Conservation (phyloP, 495 filamentous ascomycete genomes). For the Trichoderma reesei region DNA sequence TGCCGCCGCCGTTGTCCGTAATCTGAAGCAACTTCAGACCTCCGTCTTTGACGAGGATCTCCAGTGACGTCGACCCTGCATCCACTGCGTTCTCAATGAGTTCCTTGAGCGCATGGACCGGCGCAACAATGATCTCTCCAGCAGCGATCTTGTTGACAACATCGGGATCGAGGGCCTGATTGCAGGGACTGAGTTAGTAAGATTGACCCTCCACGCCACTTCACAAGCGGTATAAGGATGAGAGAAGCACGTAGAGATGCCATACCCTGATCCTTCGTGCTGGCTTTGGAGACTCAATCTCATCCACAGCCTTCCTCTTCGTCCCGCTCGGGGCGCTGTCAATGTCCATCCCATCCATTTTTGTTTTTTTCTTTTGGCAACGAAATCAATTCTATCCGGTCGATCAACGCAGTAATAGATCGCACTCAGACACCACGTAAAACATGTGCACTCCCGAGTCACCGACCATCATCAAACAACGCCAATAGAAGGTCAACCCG, state of each 20-base stretch:
- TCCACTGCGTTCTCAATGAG: slow-evolving; percentile 97
- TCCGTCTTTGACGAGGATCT: slow-evolving; percentile 89
- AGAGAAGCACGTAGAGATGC: neutral
- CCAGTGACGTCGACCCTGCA: slow-evolving; percentile 83
- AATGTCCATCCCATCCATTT: neutral
- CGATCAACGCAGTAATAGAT: neutral
- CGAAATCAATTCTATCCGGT: neutral
- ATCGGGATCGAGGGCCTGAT: slow-evolving; percentile 79
- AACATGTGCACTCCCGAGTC: neutral
- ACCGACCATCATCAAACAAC: neutral
- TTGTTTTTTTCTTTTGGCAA: no score
- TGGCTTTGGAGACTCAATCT: neutral
- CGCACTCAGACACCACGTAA: neutral
- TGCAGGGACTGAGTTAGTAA: neutral
- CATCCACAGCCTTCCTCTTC: neutral
- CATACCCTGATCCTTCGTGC: neutral
- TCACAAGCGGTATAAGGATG: neutral
- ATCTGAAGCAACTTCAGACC: slow-evolving; percentile 97
- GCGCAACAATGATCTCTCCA: slow-evolving; percentile 98
- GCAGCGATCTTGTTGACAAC: slow-evolving; percentile 99
- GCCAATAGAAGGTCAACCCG: neutral
- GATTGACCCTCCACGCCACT: neutral
- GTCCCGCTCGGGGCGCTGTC: neutral
- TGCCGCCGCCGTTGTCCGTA: slow-evolving; percentile 95
- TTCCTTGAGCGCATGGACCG: slow-evolving; percentile 94